Evolutionary conservation across 768 basidiomycete species (phyloP), one percentile per base, ranked within the genome.

Genomic region (Kwoniella newhampshirensis): DNA sequence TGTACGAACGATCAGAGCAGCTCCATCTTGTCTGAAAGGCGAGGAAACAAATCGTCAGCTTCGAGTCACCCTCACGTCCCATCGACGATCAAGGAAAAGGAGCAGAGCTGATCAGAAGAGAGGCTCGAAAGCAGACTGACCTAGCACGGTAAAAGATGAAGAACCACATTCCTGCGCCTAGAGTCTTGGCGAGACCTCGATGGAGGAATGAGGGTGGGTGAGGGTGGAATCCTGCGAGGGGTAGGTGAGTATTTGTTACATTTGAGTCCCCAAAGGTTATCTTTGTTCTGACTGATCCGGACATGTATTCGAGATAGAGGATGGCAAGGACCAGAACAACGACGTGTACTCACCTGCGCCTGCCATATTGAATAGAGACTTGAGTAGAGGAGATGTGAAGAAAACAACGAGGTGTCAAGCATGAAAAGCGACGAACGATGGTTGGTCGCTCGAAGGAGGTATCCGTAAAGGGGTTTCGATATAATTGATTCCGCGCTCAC

Each of bases 151-250:
- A 96, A 81, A 96, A 94, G 75, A 96, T 91, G 81, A 92, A 96
- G 84, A 94, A 94, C 92, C 92, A 96, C 92, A 96, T 94, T 23
- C 85, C 83, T 30, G 91, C 92, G 46, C 92, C 92, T 42, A 96
- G 80, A 59, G 84, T 85, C 78, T 91, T 92, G 25, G 87, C 83
- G 27, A 93, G 81, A 75, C 90, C 84, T 57, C 82, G 83, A 77
- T 91, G 85, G 69, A 81, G 83, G 68, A 84, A 81, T 12, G 87
- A 84, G 8, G 91, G 89, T 26, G 91, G 81, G 74, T 91, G 91
- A 36, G 91, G 91, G 76, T 91, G 82, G 70, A 94, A 94, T 64
- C 91, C 92, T 78, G 49, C 21, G 23, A 42, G 2, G n/a, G 18
- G 36, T 28, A 42, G 51, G 37, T n/a, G n/a, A n/a, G n/a, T n/a